phyloP scores from a whole-genome alignment of 352 stramenopile genomes.

The Aphanomyces cochlioides region DNA sequence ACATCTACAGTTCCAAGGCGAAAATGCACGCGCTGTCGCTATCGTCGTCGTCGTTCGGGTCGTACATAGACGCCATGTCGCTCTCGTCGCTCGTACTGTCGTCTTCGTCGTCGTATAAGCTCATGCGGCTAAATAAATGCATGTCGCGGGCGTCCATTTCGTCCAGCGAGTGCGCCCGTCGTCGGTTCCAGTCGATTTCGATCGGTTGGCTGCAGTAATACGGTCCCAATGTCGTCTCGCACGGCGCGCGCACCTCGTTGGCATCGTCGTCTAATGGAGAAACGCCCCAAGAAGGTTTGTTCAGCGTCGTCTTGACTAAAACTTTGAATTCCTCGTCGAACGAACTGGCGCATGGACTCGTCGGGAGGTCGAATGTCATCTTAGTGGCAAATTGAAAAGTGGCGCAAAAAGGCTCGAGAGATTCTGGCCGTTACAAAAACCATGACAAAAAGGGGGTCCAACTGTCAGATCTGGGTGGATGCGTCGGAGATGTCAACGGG shows the following conservation, averaged over 20 bases:
- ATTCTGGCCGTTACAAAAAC: too few species aligned
- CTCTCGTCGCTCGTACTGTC: too few species aligned
- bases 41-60: background rate
- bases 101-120: too few species aligned
- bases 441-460: too few species aligned
- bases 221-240: background rate
- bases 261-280: background rate
- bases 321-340: slow-evolving; percentile 29
- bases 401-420: too few species aligned
- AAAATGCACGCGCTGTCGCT: slow-evolving; percentile 22
- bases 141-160: slow-evolving; percentile 23
- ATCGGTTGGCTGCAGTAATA: slow-evolving; percentile 25
- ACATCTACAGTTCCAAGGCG: slow-evolving; percentile 2
- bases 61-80: background rate
- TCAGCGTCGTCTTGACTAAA: slow-evolving; percentile 22
- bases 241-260: background rate
- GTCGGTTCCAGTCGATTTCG: slow-evolving; percentile 28
- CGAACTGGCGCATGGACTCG: background rate
- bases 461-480: too few species aligned
- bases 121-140: background rate
- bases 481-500: too few species aligned
- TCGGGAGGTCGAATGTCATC: too few species aligned
- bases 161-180: slow-evolving; percentile 21
- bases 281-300: background rate
- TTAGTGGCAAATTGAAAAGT: too few species aligned